Base-by-base conservation (phyloP, 768 basidiomycete genomes). In the Pleurotus tuoliensis region DNA sequence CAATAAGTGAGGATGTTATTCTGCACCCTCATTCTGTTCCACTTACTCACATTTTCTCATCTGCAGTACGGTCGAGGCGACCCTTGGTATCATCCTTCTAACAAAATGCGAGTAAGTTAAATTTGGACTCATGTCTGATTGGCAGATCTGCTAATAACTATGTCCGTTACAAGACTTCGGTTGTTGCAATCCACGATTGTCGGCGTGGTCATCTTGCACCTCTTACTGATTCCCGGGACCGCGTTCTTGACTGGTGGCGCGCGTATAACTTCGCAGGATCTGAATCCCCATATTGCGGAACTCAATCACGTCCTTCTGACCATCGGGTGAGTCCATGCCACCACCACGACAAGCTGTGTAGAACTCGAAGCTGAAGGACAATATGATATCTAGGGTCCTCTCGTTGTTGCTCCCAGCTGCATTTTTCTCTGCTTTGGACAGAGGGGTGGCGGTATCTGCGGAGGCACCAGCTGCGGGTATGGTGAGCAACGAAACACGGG, bases 211-310 rank as follows among this genome's bases (percentile, higher is more conserved):
- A 69, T 91, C n/a, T 74, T 91, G 8, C 88, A 88, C 66, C 75
- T 90, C 1, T 76, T 91, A 1, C 77, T 91, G 12, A 74, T 90
- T 44, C 88, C 88, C 0, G 88, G 88, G 2, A 74, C 79, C 3
- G 76, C 87, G 0, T 90, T 90, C 65, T 73, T 90, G n/a, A 79
- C 80, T 2, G 88, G 88, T 20, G 88, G 88, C 45, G 83, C 82
- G n/a, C 76, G 79, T 18, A 73, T 90, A 24, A 71, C 81, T 63
- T 79, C 87, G 48, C 88, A 91, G 67, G 77, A 86, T 54, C 71
- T 91, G 7, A 82, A 88, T 61, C 84, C 85, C 2, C 82, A 85
- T 61, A 63, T 80, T 8, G 81, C 82, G 0, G 76, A 89, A 60
- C 73, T 90, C 1, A 90, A 90, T 60, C 86, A 88, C 52, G 79